Evolutionary conservation across 2,329 filamentous ascomycete genomes (phyloP), one percentile per base, ranked within the genome.

Genomic region (Trichoderma semiorbis): DNA sequence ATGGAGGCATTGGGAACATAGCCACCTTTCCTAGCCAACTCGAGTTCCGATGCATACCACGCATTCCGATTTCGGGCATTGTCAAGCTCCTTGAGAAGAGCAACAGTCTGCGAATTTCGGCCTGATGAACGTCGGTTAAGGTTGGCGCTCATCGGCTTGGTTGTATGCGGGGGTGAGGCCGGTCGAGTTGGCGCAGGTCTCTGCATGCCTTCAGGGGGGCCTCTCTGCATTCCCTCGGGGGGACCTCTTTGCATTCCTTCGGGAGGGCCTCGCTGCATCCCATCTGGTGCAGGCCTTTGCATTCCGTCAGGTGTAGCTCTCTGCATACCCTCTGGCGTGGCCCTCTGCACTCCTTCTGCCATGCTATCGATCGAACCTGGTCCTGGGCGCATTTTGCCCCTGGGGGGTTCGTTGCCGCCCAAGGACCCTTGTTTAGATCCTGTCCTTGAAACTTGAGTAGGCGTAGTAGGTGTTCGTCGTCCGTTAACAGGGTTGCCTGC

Each of bases 21-120:
- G 6, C 96, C 96, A 53, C 93, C 90, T 81, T 97, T 97, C 64
- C 93, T 90, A 7, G 96, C 97, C 74, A 99, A 85, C 72, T 97
- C 94, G 60, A 99, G 85, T 81, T 99, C 96, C 0, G 95, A 98
- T 8, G 94, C 94, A 81, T 97, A 98, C 96, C 96, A 99, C 0
- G 95, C 95, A 81, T 97, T 98, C 66, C 93, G 90, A 78, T 92
- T 96, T 77, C 93, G 93, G 4, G 91, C 88, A 10, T 90, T 87
- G 79, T 99, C 95, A 2, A 99, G 86, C 79, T 99, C 96, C 79
- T 96, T 95, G 16, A 93, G 85, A 14, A 98, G 81, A 0, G 92
- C 90, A 74, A 93, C 92, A 1, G 92, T 91, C 75, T 92, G 90
- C 8, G 89, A 85, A 78, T 90, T 87, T 79, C 88, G 80, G 74